A percentile compares a stretch with the other conserved stretches of the same genome.
phyloP scores from a whole-genome alignment of 202 grass and related monocot genomes.

The Thinopyrum obtusiflorum region DNA sequence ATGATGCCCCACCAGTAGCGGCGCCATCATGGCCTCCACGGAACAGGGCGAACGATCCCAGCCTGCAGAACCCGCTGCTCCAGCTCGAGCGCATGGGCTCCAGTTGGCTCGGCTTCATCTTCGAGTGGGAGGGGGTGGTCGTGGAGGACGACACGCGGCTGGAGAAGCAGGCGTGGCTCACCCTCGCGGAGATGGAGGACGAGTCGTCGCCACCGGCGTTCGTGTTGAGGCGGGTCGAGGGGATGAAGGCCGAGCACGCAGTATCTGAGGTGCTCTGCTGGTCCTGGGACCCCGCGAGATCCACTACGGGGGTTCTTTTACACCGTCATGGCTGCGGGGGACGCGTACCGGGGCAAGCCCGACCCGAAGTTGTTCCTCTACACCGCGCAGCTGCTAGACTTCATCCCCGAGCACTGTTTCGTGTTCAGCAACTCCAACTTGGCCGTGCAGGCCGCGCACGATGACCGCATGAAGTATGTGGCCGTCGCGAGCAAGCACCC shows the following conservation, averaged over 20 bases:
- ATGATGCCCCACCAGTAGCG: too few species aligned
- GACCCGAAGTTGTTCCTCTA: too few species aligned
- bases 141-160: conserved; percentile 66
- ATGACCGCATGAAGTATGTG: too few species aligned
- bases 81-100: conserved; percentile 81
- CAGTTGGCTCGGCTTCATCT: conserved; percentile 77
- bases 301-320: too few species aligned
- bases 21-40: conserved; percentile 55
- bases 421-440: too few species aligned
- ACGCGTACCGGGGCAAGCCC: too few species aligned
- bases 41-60: conserved; percentile 68
- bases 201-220: conserved; percentile 59
- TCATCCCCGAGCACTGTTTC: too few species aligned
- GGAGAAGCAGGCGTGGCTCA: conserved; percentile 67
- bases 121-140: conserved; percentile 78
- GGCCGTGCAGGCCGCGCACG: too few species aligned
- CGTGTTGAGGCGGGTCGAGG: too few species aligned
- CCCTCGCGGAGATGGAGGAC: conserved; percentile 64
- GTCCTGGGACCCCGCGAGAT: conserved; percentile 60
- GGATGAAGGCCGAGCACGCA: conserved; percentile 85
- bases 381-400: too few species aligned
- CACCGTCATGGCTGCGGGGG: too few species aligned
- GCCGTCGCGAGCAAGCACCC: too few species aligned
- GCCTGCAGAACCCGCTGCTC: conserved; percentile 68
- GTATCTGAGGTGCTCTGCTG: conserved; percentile 91